Evolutionary conservation across 2,329 filamentous ascomycete genomes (phyloP).

Genomic region (Apiospora saccharicola): DNA sequence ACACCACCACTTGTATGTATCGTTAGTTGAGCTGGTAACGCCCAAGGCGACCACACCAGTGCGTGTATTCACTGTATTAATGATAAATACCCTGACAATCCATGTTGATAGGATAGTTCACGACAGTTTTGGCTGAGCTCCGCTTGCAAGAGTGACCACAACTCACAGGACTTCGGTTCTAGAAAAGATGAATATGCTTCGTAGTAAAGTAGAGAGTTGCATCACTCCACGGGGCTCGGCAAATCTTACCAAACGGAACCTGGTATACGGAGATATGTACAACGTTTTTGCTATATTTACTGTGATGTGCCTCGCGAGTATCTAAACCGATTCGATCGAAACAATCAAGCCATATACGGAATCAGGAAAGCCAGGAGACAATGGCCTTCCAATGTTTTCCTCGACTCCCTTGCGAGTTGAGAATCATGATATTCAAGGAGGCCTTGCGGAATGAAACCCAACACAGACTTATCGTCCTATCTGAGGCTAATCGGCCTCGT

Average conservation of each 20-base stretch:
- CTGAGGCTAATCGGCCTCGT: background rate
- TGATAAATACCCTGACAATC: background rate
- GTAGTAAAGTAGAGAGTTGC: background rate
- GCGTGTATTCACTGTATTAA: background rate
- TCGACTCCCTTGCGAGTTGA: background rate
- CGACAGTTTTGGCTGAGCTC: background rate
- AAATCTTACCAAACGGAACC: background rate
- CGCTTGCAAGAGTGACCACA: background rate
- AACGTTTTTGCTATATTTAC: background rate
- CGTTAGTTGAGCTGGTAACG: background rate
- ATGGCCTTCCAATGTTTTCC: background rate
- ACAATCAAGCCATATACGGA: background rate
- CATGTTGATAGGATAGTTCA: background rate
- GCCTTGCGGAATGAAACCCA: background rate
- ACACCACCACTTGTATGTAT: background rate
- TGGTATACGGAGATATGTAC: background rate
- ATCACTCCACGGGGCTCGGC: background rate
- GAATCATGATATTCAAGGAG: background rate
- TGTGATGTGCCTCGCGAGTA: background rate
- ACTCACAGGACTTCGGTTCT: background rate
- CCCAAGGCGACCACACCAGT: background rate
- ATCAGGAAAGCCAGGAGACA: background rate
- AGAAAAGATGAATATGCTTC: background rate
- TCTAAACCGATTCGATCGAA: background rate
- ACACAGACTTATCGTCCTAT: background rate